Base-by-base conservation (phyloP, 305 asterid genomes). In the Lippia alba region DNA sequence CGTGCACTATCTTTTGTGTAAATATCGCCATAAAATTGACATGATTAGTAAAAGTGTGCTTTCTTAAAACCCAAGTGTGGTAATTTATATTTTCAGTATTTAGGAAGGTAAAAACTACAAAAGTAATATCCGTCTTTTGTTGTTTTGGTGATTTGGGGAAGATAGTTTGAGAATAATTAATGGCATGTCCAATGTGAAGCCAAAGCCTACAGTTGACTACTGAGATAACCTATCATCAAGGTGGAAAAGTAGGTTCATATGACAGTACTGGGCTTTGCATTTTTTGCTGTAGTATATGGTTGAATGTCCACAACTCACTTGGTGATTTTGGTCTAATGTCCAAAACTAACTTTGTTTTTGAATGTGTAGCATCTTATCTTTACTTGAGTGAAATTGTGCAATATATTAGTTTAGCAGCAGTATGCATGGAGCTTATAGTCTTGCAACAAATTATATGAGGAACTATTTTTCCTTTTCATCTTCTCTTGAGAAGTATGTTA, bases 201-300 rank as follows among this genome's bases (percentile, higher is more conserved):
- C n/a, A n/a, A n/a, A n/a, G n/a, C n/a, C n/a, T n/a, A n/a, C n/a
- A n/a, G n/a, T n/a, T n/a, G n/a, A n/a, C n/a, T n/a, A n/a, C n/a
- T n/a, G n/a, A n/a, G n/a, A n/a, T n/a, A n/a, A n/a, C n/a, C n/a
- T n/a, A n/a, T n/a, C n/a, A n/a, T n/a, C n/a, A n/a, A n/a, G n/a
- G n/a, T n/a, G n/a, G n/a, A n/a, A n/a, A n/a, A n/a, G n/a, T n/a
- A n/a, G n/a, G n/a, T n/a, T n/a, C n/a, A n/a, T n/a, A 53, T 55
- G 66, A 73, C 56, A 56, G 54, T 64, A 73, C 50, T 51, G 54
- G 60, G 61, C 65, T 56, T 65, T n/a, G 58, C 50, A 56, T 15
- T 71, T 67, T 0, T 44, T 74, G 45, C n/a, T 70, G 40, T 70
- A 30, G n/a, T n/a, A 17, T 30, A 20, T 33, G 17, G 54, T 41